A percentile compares a stretch with the other conserved stretches of the same genome.
Evolutionary conservation across 345 rosid genomes (phyloP).

Genomic region (Bretschneidera sinensis): DNA sequence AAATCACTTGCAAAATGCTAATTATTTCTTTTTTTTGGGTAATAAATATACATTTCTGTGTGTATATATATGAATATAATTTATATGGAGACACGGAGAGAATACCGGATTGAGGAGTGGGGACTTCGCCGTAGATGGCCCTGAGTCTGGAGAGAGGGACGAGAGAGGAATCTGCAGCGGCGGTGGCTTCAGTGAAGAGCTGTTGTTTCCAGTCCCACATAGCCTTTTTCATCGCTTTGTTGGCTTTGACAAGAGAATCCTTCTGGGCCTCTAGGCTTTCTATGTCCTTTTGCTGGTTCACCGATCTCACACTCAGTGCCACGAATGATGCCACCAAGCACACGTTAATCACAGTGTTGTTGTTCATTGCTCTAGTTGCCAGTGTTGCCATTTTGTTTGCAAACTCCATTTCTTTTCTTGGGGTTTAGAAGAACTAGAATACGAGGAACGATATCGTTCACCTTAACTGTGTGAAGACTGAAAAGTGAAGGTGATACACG

Average conservation of each 20-base stretch:
- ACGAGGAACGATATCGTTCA: neutral
- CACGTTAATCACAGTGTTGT: constrained; percentile 49
- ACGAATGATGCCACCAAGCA: constrained; percentile 48
- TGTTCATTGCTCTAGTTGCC: constrained; percentile 45
- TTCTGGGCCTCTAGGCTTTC: constrained; percentile 55
- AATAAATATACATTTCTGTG: too few species aligned
- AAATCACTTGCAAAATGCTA: neutral
- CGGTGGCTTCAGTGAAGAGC: constrained; percentile 66
- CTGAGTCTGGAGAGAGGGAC: constrained; percentile 66
- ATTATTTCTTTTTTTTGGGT: too few species aligned
- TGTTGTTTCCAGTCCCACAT: constrained; percentile 93
- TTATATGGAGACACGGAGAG: neutral
- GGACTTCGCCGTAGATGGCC: constrained; percentile 68
- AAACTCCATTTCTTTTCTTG: constrained; percentile 23
- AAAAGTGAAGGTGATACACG: too few species aligned
- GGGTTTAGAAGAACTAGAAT: neutral
- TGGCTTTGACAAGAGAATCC: constrained; percentile 45
- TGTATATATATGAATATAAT: neutral
- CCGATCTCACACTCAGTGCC: constrained; percentile 54
- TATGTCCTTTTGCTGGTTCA: constrained; percentile 53
- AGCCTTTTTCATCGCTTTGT: constrained; percentile 52
- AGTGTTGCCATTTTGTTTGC: constrained; percentile 37
- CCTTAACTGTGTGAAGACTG: neutral
- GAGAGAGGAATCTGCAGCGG: constrained; percentile 37
- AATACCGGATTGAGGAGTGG: constrained; percentile 36